A percentile compares a stretch with the other conserved stretches of the same genome.
phyloP scores from a whole-genome alignment of 2,329 filamentous ascomycete genomes.

The Teratosphaeria destructans region DNA sequence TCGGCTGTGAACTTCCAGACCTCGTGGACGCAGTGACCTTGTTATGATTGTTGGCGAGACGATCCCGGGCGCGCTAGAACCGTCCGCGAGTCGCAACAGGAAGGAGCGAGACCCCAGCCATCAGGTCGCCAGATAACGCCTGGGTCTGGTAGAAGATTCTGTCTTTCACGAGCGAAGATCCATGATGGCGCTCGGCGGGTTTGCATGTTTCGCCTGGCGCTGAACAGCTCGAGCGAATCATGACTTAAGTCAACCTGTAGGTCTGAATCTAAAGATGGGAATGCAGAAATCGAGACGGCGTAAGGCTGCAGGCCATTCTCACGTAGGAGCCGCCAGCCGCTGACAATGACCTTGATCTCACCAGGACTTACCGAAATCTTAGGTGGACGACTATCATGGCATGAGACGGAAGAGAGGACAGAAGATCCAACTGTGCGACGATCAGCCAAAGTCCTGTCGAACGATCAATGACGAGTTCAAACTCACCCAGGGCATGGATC shows the following conservation, averaged over 20 bases:
- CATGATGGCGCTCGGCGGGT: neutral
- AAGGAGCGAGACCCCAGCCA: neutral
- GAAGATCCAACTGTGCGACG: neutral
- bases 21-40: neutral
- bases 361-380: neutral
- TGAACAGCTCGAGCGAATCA: neutral
- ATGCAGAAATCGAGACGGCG: neutral
- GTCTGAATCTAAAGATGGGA: neutral
- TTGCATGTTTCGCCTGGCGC: neutral
- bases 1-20: neutral
- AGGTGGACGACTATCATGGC: no score
- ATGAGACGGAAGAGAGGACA: neutral
- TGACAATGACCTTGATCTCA: neutral
- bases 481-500: neutral
- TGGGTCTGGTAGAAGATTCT: neutral
- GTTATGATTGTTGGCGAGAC: neutral
- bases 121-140: neutral
- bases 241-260: neutral
- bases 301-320: neutral
- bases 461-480: neutral
- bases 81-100: neutral
- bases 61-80: neutral
- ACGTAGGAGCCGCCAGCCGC: neutral
- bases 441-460: neutral
- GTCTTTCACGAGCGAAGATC: neutral